Evolutionary conservation across 805 yeast genomes (phyloP).

Genomic region (Torulaspora franciscae): DNA sequence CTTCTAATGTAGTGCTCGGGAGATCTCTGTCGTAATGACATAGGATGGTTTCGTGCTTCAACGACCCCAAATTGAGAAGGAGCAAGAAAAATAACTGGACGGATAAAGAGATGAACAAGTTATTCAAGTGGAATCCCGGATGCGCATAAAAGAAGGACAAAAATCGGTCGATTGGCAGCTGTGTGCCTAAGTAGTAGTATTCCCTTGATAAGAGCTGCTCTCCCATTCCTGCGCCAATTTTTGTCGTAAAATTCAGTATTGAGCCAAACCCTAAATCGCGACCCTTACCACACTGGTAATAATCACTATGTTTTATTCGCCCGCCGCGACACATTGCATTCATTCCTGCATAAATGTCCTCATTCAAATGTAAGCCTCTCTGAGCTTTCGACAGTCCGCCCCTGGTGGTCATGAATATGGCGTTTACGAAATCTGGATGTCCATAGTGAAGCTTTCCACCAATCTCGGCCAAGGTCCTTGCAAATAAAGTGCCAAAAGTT

Average conservation of each 20-base stretch:
- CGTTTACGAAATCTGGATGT: slow-evolving; percentile 92
- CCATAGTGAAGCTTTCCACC: slow-evolving; percentile 96
- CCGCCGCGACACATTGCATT: slow-evolving; percentile 87
- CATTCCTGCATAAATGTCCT: slow-evolving; percentile 96
- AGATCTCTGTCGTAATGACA: slow-evolving; percentile 62
- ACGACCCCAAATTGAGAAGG: slow-evolving; percentile 71
- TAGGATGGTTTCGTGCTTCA: slow-evolving; percentile 63
- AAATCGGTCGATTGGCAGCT: slow-evolving; percentile 82
- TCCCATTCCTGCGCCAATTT: slow-evolving; percentile 98
- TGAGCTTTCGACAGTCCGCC: slow-evolving; percentile 96
- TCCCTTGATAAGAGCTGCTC: slow-evolving; percentile 91
- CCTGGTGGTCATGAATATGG: slow-evolving; percentile 86
- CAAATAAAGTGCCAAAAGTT: slow-evolving; percentile 93
- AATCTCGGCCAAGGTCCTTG: slow-evolving; percentile 86
- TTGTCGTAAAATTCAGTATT: slow-evolving; percentile 86
- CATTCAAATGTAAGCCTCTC: slow-evolving; percentile 86
- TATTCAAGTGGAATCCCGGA: slow-evolving; percentile 92
- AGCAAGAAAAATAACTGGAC: slow-evolving; percentile 83
- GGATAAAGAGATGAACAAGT: slow-evolving; percentile 79
- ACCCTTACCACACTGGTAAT: slow-evolving; percentile 95
- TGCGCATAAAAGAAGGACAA: slow-evolving; percentile 93
- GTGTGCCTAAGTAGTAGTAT: slow-evolving; percentile 85
- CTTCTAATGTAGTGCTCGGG: slow-evolving; percentile 68
- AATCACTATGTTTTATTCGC: slow-evolving; percentile 90
- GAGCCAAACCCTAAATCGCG: slow-evolving; percentile 92